phyloP scores from a whole-genome alignment of 345 rosid genomes.

The Pugionium cornutum region DNA sequence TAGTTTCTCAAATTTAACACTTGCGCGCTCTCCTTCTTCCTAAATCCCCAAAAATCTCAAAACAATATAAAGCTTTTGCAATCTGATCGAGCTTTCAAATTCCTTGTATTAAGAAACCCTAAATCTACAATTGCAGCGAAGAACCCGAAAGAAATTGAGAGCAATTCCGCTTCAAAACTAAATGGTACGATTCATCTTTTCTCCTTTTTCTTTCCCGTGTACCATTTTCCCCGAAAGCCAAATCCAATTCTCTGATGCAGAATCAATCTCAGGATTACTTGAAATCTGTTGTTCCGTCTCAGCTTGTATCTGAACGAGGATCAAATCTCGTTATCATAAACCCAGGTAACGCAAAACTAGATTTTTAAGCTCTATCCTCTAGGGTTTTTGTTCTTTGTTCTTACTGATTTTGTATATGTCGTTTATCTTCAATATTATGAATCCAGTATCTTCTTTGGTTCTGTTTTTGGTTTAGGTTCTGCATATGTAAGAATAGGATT shows the following conservation, averaged over 20 bases:
- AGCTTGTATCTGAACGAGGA: conserved; percentile 83
- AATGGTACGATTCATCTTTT: conserved; percentile 4
- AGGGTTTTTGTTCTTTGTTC: too few relatives aligned
- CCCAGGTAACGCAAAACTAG: conserved; percentile 47
- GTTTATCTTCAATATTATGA: too few relatives aligned
- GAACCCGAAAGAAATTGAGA: not conserved
- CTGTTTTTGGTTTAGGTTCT: conserved; percentile 51
- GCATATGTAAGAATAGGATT: conserved; percentile 75
- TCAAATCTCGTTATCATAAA: conserved; percentile 82
- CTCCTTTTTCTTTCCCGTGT: not conserved
- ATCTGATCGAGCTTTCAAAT: not conserved
- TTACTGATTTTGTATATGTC: too few relatives aligned
- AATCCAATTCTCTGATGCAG: conserved; percentile 12
- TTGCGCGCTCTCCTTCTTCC: not conserved
- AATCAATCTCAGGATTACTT: conserved; percentile 72
- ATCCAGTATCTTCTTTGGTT: not conserved
- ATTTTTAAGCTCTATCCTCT: too few relatives aligned
- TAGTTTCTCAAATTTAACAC: too few relatives aligned
- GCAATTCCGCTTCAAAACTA: not conserved
- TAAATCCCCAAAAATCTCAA: not conserved
- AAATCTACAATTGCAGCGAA: not conserved
- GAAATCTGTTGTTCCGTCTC: conserved; percentile 89
- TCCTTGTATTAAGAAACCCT: not conserved
- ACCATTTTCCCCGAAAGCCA: not conserved
- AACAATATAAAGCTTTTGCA: not conserved